These are phyloP conservation scores for Colletotrichum musae DNA, from an alignment of 2,329 filamentous ascomycete genomes.

Conservation along the genomic window DNA sequence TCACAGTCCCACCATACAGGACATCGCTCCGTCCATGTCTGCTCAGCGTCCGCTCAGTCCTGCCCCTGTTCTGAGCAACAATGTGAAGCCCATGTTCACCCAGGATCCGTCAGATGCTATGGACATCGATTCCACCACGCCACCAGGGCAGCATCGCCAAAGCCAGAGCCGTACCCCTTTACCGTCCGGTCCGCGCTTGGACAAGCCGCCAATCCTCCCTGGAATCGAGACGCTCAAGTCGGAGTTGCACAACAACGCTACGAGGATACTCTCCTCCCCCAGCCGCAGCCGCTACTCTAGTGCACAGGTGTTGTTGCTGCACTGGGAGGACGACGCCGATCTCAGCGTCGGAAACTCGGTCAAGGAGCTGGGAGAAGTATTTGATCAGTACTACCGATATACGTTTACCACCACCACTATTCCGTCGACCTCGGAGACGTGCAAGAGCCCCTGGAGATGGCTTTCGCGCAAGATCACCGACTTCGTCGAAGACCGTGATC, in stretches of 20 bases:
- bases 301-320: conserved; percentile 68
- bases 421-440: conserved; percentile 62
- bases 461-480: conserved; percentile 65
- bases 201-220: conserved; percentile 64
- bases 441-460: conserved; percentile 68
- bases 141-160: conserved; percentile 55
- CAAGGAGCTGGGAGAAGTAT: conserved; percentile 63
- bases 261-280: conserved; percentile 64
- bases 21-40: conserved; percentile 60
- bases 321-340: conserved; percentile 70
- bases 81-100: conserved; percentile 56
- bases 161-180: conserved; percentile 70
- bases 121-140: conserved; percentile 65
- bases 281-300: conserved; percentile 67
- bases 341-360: conserved; percentile 51
- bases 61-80: conserved; percentile 53
- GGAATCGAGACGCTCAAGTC: conserved; percentile 66
- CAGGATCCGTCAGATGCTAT: conserved; percentile 70
- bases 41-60: conserved; percentile 63
- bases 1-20: conserved; percentile 65
- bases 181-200: conserved; percentile 68
- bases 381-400: conserved; percentile 68
- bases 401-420: conserved; percentile 64
- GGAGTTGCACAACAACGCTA: conserved; percentile 66
- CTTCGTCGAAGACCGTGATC: conserved; percentile 68